phyloP scores from a whole-genome alignment of 371 early-diverging fungal genomes.

The Syncephalastrum racemosum region DNA sequence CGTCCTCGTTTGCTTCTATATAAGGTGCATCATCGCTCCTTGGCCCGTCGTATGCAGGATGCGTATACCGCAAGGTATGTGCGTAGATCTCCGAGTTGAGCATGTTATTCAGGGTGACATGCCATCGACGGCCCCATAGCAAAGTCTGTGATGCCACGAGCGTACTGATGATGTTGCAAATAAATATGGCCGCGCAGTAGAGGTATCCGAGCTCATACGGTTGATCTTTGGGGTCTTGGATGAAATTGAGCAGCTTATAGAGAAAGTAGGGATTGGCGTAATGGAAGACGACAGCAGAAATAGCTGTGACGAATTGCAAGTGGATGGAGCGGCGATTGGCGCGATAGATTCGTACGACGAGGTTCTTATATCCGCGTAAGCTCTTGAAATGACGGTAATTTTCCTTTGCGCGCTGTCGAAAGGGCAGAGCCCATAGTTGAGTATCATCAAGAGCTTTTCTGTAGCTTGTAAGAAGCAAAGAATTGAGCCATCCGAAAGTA shows the following conservation, averaged over 20 bases:
- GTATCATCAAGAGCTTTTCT: slow-evolving; percentile 55
- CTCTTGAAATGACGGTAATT: slow-evolving; percentile 33
- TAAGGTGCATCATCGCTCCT: slow-evolving; percentile 15
- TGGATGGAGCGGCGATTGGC: slow-evolving; percentile 35
- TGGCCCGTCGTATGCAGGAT: not conserved
- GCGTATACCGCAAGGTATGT: slow-evolving; percentile 39
- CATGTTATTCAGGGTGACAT: slow-evolving; percentile 56
- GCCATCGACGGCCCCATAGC: slow-evolving; percentile 60
- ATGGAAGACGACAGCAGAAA: slow-evolving; percentile 51
- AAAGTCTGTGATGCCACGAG: slow-evolving; percentile 60
- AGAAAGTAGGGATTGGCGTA: slow-evolving; percentile 59
- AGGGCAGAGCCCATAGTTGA: slow-evolving; percentile 72
- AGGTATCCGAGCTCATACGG: slow-evolving; percentile 46
- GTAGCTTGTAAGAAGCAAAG: slow-evolving; percentile 59
- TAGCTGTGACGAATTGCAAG: slow-evolving; percentile 50
- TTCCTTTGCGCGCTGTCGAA: slow-evolving; percentile 41
- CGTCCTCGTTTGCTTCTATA: slow-evolving; percentile 26
- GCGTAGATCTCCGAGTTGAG: slow-evolving; percentile 60
- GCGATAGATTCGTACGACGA: slow-evolving; percentile 28
- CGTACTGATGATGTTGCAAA: slow-evolving; percentile 52
- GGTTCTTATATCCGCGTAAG: not conserved
- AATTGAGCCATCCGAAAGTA: slow-evolving; percentile 80
- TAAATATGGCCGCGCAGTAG: slow-evolving; percentile 53
- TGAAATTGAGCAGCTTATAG: slow-evolving; percentile 42
- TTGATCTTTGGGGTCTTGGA: slow-evolving; percentile 39